A percentile compares a stretch with the other conserved stretches of the same genome.
phyloP scores from a whole-genome alignment of 441 rosid species.

The Brassica hybrid region DNA sequence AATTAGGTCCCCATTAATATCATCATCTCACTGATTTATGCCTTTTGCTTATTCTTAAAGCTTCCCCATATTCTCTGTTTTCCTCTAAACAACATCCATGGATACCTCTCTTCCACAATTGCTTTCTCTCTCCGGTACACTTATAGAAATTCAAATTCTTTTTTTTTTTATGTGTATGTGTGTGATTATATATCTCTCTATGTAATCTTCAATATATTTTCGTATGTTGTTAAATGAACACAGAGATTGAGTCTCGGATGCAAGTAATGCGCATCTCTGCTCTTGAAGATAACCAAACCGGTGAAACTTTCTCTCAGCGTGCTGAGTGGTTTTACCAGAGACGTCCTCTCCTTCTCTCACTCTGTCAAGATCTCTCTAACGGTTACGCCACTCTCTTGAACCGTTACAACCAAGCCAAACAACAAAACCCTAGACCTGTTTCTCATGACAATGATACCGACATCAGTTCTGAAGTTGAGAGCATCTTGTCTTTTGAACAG shows the following conservation, averaged over 20 bases:
- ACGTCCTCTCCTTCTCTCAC: constrained; percentile 58
- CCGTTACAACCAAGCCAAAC: constrained; percentile 27
- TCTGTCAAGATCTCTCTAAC: constrained; percentile 63
- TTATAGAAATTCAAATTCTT: neutral
- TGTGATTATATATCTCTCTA: neutral
- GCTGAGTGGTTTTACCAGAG: constrained; percentile 65
- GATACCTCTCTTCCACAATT: constrained; percentile 30
- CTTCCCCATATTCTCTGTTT: neutral
- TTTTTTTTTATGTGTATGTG: neutral
- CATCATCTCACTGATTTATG: constrained; percentile 11
- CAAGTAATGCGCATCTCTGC: constrained; percentile 33
- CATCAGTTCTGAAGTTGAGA: constrained; percentile 25
- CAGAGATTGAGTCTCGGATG: constrained; percentile 35
- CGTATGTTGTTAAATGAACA: neutral
- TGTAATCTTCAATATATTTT: constrained; percentile 1
- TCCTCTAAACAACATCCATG: constrained; percentile 15
- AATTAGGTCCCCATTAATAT: neutral
- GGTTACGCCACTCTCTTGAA: constrained; percentile 52
- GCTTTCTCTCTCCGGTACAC: constrained; percentile 37
- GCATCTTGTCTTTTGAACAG: constrained; percentile 27
- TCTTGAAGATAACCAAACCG: constrained; percentile 34
- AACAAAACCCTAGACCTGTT: constrained; percentile 12
- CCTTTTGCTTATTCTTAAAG: neutral
- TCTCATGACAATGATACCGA: neutral
- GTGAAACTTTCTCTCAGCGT: constrained; percentile 57